phyloP scores from a whole-genome alignment of 148 eudicot species.

The Persicaria maculosa region DNA sequence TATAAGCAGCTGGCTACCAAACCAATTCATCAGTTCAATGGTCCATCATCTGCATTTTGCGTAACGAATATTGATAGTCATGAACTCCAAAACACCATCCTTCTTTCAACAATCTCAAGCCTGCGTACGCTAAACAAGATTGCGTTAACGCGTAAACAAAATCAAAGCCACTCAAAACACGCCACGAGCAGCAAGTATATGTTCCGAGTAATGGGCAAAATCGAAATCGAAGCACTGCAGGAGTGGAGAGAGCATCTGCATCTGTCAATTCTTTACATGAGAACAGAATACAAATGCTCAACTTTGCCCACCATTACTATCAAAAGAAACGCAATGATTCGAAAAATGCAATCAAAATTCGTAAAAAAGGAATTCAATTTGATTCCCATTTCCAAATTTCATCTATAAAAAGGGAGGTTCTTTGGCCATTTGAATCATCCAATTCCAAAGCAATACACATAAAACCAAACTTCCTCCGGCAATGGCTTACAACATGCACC shows the following conservation, averaged over 20 bases:
- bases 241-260: background rate
- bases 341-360: background rate
- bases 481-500: conserved; percentile 5
- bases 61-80: background rate
- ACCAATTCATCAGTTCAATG: background rate
- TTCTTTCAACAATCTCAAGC: background rate
- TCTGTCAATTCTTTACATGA: no score
- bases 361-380: background rate
- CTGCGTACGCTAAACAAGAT: background rate
- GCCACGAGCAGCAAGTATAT: background rate
- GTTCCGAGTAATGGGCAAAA: background rate
- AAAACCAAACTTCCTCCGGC: background rate
- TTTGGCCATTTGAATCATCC: background rate
- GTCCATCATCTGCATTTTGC: background rate
- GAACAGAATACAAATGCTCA: no score
- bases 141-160: background rate
- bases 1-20: no score
- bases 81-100: background rate
- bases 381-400: background rate
- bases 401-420: background rate
- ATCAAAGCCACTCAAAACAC: background rate
- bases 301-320: background rate
- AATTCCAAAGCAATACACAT: background rate
- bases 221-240: background rate
- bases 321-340: background rate